Conservation (phyloP, 495 filamentous ascomycete species). For the Penicillium subrubescens region DNA sequence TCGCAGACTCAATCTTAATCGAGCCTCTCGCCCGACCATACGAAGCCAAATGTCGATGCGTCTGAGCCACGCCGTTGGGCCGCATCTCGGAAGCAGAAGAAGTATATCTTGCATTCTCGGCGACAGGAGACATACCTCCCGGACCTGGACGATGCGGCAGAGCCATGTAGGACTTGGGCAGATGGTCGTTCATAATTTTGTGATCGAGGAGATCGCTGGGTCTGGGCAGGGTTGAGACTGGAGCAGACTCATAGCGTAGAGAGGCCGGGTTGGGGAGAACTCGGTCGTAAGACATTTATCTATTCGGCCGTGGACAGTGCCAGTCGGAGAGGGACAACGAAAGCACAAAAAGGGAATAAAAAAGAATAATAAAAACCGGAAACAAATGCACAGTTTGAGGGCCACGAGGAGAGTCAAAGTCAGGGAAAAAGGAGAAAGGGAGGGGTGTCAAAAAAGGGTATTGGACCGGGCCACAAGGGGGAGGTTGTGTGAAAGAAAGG, state of each 20-base stretch:
- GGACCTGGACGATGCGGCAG: constrained; percentile 12
- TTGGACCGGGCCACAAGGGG: constrained; percentile 4
- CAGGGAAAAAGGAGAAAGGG: constrained; percentile 10
- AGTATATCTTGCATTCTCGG: constrained; percentile 24
- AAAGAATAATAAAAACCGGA: constrained; percentile 2
- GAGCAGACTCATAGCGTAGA: constrained; percentile 46
- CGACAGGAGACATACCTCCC: not conserved
- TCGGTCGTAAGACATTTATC: constrained; percentile 59
- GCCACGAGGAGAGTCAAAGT: not conserved
- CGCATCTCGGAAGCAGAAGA: constrained; percentile 10
- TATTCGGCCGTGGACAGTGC: constrained; percentile 8
- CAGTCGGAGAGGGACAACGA: constrained; percentile 1
- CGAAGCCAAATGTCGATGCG: constrained; percentile 33
- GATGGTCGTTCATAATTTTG: constrained; percentile 53
- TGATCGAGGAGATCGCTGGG: constrained; percentile 49
- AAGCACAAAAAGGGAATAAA: constrained; percentile 23
- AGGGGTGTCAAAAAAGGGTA: constrained; percentile 7
- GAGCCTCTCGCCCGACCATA: constrained; percentile 30
- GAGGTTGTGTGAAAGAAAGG: constrained; percentile 6
- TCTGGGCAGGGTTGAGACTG: constrained; percentile 32
- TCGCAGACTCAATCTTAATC: constrained; percentile 16
- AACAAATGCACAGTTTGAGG: constrained; percentile 11
- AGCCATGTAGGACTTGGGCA: constrained; percentile 22
- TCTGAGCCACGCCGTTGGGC: constrained; percentile 27
- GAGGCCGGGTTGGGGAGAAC: constrained; percentile 53